These are phyloP conservation scores for Sphaerosporella brunnea DNA, from an alignment of 495 filamentous ascomycete genomes.

Conservation along the genomic window DNA sequence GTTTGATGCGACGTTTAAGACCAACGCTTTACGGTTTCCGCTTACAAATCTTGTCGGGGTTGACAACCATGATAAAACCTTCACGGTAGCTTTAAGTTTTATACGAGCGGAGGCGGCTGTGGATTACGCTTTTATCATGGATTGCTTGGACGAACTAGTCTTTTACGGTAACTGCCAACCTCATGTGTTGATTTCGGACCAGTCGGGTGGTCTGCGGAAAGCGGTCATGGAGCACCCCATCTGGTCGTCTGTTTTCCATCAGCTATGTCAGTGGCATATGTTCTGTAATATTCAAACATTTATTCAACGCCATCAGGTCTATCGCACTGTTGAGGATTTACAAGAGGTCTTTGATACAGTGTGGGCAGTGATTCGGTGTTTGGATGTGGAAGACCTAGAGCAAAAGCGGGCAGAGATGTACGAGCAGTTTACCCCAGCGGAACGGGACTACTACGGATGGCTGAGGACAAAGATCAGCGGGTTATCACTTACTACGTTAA, in stretches of 20 bases:
- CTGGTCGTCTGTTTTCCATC: neutral
- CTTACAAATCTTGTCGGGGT: neutral
- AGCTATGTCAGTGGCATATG: constrained; percentile 2
- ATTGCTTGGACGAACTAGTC: neutral
- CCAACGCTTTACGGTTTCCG: neutral
- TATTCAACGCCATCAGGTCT: neutral
- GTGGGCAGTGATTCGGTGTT: neutral
- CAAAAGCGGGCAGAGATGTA: neutral
- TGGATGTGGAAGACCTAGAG: neutral
- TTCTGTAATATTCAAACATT: neutral
- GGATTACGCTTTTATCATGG: neutral
- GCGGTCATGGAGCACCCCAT: neutral
- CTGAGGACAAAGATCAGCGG: neutral
- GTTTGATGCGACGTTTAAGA: neutral
- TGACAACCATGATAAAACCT: constrained; percentile 3
- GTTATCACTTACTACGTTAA: neutral
- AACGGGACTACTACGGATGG: neutral
- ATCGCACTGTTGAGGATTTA: neutral
- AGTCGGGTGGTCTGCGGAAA: neutral
- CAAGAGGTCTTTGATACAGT: neutral
- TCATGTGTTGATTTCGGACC: neutral
- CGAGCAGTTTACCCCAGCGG: neutral
- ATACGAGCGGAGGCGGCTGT: neutral
- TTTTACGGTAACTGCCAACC: neutral
- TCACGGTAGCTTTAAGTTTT: constrained; percentile 2